Evolutionary conservation across 495 filamentous ascomycete species (phyloP).

Genomic region (Articulospora tetracladia): DNA sequence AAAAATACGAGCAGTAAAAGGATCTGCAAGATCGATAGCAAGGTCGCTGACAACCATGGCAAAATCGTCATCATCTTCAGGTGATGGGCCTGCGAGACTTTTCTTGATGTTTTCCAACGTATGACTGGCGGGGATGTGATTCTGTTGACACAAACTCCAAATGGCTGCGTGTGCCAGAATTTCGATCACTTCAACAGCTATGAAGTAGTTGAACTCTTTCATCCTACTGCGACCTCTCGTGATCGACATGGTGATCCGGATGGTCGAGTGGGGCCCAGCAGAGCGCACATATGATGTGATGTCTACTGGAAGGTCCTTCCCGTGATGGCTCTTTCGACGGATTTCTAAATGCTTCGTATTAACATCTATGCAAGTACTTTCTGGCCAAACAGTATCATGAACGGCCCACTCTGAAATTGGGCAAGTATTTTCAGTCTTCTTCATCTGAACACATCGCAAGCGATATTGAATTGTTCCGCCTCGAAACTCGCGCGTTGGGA

Average conservation of each 20-base stretch:
- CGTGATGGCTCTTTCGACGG: constrained; percentile 61
- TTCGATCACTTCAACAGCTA: constrained; percentile 62
- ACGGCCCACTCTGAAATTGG: constrained; percentile 49
- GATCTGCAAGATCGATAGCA: constrained; percentile 72
- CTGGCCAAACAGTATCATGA: constrained; percentile 66
- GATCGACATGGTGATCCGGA: constrained; percentile 53
- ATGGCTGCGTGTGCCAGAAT: constrained; percentile 47
- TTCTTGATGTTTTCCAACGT: constrained; percentile 46
- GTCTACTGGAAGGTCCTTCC: constrained; percentile 73
- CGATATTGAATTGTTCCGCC: constrained; percentile 25
- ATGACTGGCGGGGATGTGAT: constrained; percentile 29
- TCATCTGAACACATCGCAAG: constrained; percentile 34
- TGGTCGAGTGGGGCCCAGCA: constrained; percentile 40
- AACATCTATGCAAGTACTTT: constrained; percentile 53
- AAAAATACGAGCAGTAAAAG: constrained; percentile 68
- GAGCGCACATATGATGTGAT: constrained; percentile 50
- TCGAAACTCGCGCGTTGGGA: constrained; percentile 9
- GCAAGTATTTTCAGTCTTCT: constrained; percentile 15
- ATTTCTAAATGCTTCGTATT: constrained; percentile 57
- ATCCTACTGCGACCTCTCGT: constrained; percentile 37
- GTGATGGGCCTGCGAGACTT: constrained; percentile 32
- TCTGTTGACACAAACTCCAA: constrained; percentile 34
- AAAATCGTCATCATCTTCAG: constrained; percentile 59
- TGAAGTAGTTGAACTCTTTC: constrained; percentile 36
- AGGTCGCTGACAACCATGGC: constrained; percentile 57